Conservation (phyloP, 768 basidiomycete species). For the Boletus reticuloceps region DNA sequence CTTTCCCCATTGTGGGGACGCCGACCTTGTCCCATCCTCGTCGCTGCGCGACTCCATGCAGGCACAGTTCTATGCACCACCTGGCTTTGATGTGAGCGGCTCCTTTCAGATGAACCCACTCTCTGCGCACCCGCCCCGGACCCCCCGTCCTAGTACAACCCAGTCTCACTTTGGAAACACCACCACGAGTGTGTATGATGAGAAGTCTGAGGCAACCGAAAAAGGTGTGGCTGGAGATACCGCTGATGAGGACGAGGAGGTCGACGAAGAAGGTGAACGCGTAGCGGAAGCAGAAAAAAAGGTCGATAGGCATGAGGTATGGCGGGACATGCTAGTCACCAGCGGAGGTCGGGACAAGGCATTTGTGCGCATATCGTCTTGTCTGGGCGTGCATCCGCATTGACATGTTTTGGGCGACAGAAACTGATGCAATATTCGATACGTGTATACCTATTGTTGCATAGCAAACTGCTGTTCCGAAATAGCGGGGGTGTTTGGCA, state of each 20-base stretch:
- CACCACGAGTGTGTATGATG: conserved; percentile 37
- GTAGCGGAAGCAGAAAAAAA: conserved; percentile 43
- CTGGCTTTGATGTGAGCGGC: conserved; percentile 54
- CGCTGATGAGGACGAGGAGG: conserved; percentile 38
- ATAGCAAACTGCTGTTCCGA: conserved; percentile 53
- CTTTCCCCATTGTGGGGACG: conserved; percentile 50
- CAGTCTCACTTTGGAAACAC: conserved; percentile 25
- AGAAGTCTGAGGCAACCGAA: conserved; percentile 37
- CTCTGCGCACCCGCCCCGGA: conserved; percentile 75
- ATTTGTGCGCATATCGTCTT: conserved; percentile 53
- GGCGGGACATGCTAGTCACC: conserved; percentile 76
- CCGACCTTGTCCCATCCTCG: conserved; percentile 38
- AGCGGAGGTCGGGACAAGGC: conserved; percentile 83
- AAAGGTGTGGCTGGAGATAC: conserved; percentile 12
- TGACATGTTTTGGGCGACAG: conserved; percentile 35
- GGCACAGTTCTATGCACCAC: conserved; percentile 48
- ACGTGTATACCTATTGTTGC: conserved; percentile 69
- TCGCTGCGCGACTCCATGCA: conserved; percentile 39
- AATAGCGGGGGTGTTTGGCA: conserved; percentile 48
- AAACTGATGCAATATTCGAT: conserved; percentile 88
- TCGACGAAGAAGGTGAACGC: conserved; percentile 48
- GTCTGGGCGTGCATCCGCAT: not conserved
- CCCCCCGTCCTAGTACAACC: conserved; percentile 47
- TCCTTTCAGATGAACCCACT: conserved; percentile 83
- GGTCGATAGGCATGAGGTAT: conserved; percentile 65